These are phyloP conservation scores for Rhodosporidiobolus odoratus DNA, from an alignment of 768 basidiomycete species.

Conservation along the genomic window DNA sequence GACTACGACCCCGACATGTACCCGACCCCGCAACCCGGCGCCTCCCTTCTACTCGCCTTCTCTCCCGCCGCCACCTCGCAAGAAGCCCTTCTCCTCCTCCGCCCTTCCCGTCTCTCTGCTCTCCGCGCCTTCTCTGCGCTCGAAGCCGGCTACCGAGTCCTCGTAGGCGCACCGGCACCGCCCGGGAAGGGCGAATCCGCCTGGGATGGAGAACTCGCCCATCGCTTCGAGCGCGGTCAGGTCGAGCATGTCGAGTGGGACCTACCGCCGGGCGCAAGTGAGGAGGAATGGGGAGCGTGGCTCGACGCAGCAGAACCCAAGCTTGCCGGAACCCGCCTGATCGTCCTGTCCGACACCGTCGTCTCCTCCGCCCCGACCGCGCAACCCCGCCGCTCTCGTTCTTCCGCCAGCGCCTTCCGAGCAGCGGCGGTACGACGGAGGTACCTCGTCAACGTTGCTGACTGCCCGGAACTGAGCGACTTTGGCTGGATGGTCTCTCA, in stretches of 20 bases:
- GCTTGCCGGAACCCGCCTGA: conserved; percentile 44
- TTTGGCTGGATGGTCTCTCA: conserved; percentile 82
- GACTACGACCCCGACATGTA: conserved; percentile 29
- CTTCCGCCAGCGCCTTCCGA: conserved; percentile 57
- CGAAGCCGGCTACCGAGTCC: conserved; percentile 39
- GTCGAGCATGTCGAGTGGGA: conserved; percentile 56
- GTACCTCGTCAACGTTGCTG: conserved; percentile 79
- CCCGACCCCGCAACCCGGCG: conserved; percentile 52
- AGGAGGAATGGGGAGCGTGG: conserved; percentile 20
- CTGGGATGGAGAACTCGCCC: conserved; percentile 54
- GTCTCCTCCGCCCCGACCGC: conserved; percentile 38
- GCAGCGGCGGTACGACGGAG: conserved; percentile 55
- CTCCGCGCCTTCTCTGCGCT: conserved; percentile 60
- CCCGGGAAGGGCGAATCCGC: background rate
- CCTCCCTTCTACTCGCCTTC: conserved; percentile 75
- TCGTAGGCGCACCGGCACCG: conserved; percentile 13
- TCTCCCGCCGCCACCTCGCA: conserved; percentile 50
- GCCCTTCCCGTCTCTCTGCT: conserved; percentile 73
- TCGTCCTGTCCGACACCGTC: conserved; percentile 78
- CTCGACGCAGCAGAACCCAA: background rate
- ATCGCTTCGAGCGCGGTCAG: conserved; percentile 56
- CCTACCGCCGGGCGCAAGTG: background rate
- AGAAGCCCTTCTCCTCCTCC: conserved; percentile 59
- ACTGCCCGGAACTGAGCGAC: conserved; percentile 78
- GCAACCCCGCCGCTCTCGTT: conserved; percentile 50